phyloP scores from a whole-genome alignment of 75 land plant species.

The Chamaecyparis obtusa region DNA sequence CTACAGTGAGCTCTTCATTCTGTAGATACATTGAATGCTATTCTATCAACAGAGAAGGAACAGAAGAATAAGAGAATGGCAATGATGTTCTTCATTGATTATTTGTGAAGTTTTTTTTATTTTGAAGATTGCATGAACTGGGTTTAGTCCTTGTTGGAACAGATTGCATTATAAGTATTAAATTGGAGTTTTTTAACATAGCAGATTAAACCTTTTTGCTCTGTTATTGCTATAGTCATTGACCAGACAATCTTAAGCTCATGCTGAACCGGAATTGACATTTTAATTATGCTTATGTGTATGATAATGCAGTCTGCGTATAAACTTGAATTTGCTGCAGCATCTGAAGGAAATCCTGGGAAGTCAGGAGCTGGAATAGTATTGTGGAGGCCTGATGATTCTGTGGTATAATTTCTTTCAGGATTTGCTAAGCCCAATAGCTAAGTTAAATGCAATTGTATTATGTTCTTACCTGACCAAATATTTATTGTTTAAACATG shows the following conservation, averaged over 20 bases:
- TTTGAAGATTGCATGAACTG: not conserved
- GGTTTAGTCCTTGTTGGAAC: not conserved
- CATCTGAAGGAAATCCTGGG: conserved; percentile 23
- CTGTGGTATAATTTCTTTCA: conserved; percentile 4
- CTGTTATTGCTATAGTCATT: not conserved
- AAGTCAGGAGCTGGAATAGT: conserved; percentile 22
- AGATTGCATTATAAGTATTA: too few species aligned
- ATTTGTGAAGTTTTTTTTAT: not conserved
- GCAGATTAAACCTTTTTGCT: not conserved
- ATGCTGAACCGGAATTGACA: not conserved
- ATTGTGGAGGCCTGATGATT: conserved; percentile 15
- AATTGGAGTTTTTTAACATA: too few species aligned
- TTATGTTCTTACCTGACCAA: not conserved
- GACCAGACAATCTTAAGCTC: not conserved
- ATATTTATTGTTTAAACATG: not conserved
- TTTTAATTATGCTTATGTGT: not conserved
- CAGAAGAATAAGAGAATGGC: not conserved
- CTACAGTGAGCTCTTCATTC: not conserved
- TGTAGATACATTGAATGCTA: not conserved
- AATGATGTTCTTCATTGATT: not conserved
- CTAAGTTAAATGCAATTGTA: not conserved
- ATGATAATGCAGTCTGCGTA: conserved; percentile 12
- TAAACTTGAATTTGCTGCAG: conserved; percentile 20
- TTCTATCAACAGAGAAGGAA: not conserved
- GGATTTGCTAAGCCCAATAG: not conserved